Conservation (phyloP, 2,329 filamentous ascomycete species). For the Colletotrichum chrysophilum region DNA sequence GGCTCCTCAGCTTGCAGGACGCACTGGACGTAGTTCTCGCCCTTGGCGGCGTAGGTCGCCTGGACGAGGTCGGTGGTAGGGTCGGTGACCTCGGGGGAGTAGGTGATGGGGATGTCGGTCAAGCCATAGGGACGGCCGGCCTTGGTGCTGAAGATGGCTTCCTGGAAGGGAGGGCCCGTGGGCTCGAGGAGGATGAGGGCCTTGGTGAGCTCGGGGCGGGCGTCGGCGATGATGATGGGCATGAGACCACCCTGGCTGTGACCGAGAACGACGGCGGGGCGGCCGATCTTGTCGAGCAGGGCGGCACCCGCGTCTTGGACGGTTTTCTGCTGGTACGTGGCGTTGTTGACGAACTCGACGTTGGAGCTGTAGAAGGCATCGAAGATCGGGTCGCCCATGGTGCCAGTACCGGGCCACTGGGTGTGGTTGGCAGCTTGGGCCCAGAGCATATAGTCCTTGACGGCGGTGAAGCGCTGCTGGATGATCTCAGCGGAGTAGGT, state of each 20-base stretch:
- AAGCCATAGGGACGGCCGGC: conserved; percentile 48
- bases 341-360: conserved; percentile 39
- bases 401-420: conserved; percentile 47
- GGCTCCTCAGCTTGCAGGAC: conserved; percentile 40
- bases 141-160: conserved; percentile 40
- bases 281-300: conserved; percentile 47
- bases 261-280: conserved; percentile 42
- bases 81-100: conserved; percentile 45
- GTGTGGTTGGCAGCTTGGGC: conserved; percentile 44
- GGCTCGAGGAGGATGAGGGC: conserved; percentile 51
- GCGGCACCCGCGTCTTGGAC: conserved; percentile 44
- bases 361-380: conserved; percentile 46
- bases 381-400: conserved; percentile 43
- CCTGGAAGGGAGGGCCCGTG: conserved; percentile 50
- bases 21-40: conserved; percentile 29
- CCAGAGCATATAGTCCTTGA: conserved; percentile 37
- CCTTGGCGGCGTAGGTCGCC: conserved; percentile 28
- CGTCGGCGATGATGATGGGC: conserved; percentile 46
- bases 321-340: conserved; percentile 37
- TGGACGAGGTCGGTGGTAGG: conserved; percentile 37
- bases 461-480: conserved; percentile 42
- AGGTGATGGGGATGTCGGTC: conserved; percentile 53
- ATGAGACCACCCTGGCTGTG: conserved; percentile 52
- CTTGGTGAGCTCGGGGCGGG: conserved; percentile 43
- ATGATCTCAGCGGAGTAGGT: conserved; percentile 39